Evolutionary conservation across 2,329 filamentous ascomycete genomes (phyloP).

Genomic region (Alternaria triticimaculans): DNA sequence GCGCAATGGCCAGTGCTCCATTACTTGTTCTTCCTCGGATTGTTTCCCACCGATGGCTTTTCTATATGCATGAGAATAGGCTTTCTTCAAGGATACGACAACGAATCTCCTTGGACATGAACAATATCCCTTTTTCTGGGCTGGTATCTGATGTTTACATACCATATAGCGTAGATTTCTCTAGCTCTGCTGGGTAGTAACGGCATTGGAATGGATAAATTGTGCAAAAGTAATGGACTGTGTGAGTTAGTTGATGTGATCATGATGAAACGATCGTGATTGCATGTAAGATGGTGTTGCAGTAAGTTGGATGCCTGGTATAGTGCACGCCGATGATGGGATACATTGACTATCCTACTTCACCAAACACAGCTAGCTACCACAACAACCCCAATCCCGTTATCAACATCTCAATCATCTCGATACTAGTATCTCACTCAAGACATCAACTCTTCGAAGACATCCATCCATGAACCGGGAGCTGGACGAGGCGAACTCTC

Average conservation of each 20-base stretch:
- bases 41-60: not conserved
- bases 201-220: not conserved
- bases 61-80: not conserved
- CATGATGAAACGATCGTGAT: not conserved
- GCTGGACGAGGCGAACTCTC: not conserved
- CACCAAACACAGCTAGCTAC: no score
- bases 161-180: constrained; percentile 1
- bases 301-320: no score
- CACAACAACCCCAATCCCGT: not conserved
- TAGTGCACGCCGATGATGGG: no score
- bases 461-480: not conserved
- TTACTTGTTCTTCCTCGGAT: not conserved
- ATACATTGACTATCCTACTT: not conserved
- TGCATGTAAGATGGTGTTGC: not conserved
- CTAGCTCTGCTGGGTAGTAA: not conserved
- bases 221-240: not conserved
- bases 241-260: not conserved
- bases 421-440: not conserved
- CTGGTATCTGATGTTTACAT: not conserved
- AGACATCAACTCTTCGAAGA: not conserved
- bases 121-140: not conserved
- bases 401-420: not conserved
- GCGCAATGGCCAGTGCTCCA: not conserved
- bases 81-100: not conserved
- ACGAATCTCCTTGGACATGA: constrained; percentile 6